Evolutionary conservation across 257 asterid genomes (phyloP).

Genomic region (Salvia rosmarinus): DNA sequence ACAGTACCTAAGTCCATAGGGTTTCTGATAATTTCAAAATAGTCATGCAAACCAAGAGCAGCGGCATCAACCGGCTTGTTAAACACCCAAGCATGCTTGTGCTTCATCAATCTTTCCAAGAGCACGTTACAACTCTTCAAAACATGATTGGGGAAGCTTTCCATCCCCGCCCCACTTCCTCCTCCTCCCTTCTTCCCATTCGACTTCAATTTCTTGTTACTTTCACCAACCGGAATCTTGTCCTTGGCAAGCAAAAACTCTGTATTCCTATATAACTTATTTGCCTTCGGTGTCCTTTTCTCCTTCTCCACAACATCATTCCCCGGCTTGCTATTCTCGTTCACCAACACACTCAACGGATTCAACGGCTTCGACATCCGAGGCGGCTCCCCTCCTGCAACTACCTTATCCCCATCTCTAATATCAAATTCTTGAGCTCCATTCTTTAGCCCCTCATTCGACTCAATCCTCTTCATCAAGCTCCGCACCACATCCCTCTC

Average conservation of each 20-base stretch:
- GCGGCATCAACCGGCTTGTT: constrained; percentile 75
- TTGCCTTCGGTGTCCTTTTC: constrained; percentile 81
- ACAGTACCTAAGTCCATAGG: constrained; percentile 92
- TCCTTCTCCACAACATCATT: constrained; percentile 59
- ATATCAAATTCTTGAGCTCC: constrained; percentile 35
- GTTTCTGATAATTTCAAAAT: constrained; percentile 63
- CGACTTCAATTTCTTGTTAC: constrained; percentile 68
- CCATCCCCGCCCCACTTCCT: constrained; percentile 44
- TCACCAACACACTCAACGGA: constrained; percentile 60
- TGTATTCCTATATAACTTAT: constrained; percentile 66
- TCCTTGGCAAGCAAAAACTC: too few species aligned
- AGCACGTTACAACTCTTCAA: constrained; percentile 60
- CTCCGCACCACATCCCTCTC: constrained; percentile 65
- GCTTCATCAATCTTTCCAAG: constrained; percentile 85
- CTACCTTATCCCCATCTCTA: constrained; percentile 42
- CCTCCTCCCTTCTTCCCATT: constrained; percentile 52
- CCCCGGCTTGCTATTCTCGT: constrained; percentile 57
- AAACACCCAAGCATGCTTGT: constrained; percentile 93
- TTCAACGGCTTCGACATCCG: constrained; percentile 57
- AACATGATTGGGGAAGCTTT: constrained; percentile 56
- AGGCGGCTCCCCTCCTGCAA: constrained; percentile 41
- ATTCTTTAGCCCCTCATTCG: constrained; percentile 48
- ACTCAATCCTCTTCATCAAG: constrained; percentile 73
- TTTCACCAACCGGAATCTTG: constrained; percentile 65
- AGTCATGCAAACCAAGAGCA: constrained; percentile 80